Percentiles rank a stretch among this genome's conserved stretches.
These are phyloP conservation scores for Hyphochytrium catenoides DNA, from an alignment of 352 stramenopile species.

Conservation along the genomic window DNA sequence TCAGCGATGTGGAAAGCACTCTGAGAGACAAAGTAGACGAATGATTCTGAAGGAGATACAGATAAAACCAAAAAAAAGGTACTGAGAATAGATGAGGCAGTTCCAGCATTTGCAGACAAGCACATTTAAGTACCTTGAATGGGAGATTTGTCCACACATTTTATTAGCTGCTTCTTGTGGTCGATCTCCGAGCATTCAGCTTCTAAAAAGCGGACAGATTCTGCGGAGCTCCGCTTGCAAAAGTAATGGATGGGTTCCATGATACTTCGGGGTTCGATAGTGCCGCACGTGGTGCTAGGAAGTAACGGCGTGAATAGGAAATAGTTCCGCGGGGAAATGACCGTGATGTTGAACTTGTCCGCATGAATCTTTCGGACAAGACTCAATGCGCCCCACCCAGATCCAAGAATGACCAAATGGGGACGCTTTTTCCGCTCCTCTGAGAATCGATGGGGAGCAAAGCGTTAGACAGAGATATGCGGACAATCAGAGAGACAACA, in stretches of 20 bases:
- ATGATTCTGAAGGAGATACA: no score
- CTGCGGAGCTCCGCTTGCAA: no score
- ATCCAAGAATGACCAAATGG: constrained; percentile 5
- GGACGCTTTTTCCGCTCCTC: no score
- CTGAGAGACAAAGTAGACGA: no score
- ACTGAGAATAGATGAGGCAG: no score
- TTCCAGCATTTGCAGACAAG: no score
- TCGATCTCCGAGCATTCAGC: constrained; percentile 2
- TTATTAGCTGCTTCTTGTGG: constrained; percentile 1
- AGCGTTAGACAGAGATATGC: no score
- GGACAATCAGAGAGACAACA: no score
- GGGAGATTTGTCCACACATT: constrained; percentile 5
- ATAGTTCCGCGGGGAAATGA: constrained; percentile 3
- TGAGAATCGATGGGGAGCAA: no score
- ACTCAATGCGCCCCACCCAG: constrained; percentile 4
- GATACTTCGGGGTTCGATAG: constrained; percentile 5
- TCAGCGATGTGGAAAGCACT: no score
- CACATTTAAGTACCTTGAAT: no score
- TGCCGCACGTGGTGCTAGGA: constrained; percentile 1
- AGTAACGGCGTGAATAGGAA: constrained; percentile 8
- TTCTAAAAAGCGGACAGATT: constrained; percentile 2
- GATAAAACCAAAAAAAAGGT: no score
- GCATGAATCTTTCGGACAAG: constrained; percentile 5
- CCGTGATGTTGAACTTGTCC: constrained; percentile 3
- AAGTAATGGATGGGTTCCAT: constrained; percentile 4